Evolutionary conservation across 768 basidiomycete species (phyloP), one percentile per base, ranked within the genome.

Genomic region (Collybia mongolica): DNA sequence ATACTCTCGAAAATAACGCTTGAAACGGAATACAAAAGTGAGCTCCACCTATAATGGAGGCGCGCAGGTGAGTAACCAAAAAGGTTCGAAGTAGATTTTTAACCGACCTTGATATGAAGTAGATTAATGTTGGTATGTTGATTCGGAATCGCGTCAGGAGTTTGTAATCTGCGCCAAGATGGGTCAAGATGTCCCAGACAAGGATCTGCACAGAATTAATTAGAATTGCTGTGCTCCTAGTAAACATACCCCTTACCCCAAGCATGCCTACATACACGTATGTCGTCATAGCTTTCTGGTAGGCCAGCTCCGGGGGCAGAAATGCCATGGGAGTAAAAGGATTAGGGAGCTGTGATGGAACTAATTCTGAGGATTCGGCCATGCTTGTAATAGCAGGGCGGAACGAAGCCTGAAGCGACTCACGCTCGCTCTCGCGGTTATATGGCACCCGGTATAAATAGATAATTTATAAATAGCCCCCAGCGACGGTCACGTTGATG

Each of bases 241-340:
- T 24, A n/a, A 28, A 38, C 18, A 19, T 5, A 51, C 11, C 11
- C 11, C 53, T 45, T 39, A 62, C 56, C 3, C 46, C 52, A 14
- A 60, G 32, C 5, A 48, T 52, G 11, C 61, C 65, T 14, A 59
- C 61, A 23, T 58, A 54, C 15, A 70, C 53, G 51, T 69, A 67
- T 6, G 58, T 54, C 5, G 65, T 51, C 0, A 68, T 57, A 8
- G 65, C 56, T 6, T 60, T 32, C 44, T 70, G 60, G 47, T 55
- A 56, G 7, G 65, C 70, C 6, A 56, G 24, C 5, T 52, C 55
- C 0, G 67, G 64, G 19, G 60, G 39, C 8, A 71, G 53, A 40
- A 64, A 69, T 8, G 68, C 70, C 52, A 68, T 44, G 4, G 68
- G 61, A 1, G 70, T 69, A 39, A 60, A 52, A 0, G 69, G 69